Base-by-base conservation (phyloP, 805 yeast genomes). In the Schizosaccharomyces japonicus region DNA sequence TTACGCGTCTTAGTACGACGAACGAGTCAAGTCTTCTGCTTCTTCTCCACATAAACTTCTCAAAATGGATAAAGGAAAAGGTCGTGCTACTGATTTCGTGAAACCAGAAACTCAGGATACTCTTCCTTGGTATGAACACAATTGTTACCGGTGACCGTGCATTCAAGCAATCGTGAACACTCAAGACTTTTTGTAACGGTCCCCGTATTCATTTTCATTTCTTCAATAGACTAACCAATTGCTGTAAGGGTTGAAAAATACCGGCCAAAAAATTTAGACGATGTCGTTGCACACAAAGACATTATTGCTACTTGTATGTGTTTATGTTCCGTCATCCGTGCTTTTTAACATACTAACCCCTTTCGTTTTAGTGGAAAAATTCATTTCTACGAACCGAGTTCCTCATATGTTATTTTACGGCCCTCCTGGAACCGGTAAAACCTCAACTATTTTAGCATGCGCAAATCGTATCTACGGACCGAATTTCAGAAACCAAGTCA, bases 331-430 rank as follows among this genome's bases (percentile, higher is more conserved):
- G 26, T 11, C 3, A 23, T 23, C 31, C 21, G 11, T 6, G 7
- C 11, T 25, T 27, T 21, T 27, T 10, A 19, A 4, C 31, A n/a
- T n/a, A 30, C 13, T 30, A 30, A 10, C 5, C 11, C 19, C 48
- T 40, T 17, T 34, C 30, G 21, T 26, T 13, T 19, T 30, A 15
- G 32, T 45, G 6, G 81, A 90, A 15, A 72, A 84, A 39, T 90
- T 87, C 60, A 84, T 85, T 15, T 71, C 74, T 51, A 81, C 78
- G 51, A 85, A 90, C 8, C 74, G 75, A 54, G 66, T 82, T 49
- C 95, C 96, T 2, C 94, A 82, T 60, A 78, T 82, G 90, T 63
- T 82, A 33, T 82, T 82, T 63, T 83, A 82, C 58, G 94, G 94
- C 0, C 94, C 94, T 1, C 94, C 94, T 45, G 94, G 94, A 17